phyloP scores from a whole-genome alignment of 2,329 filamentous ascomycete genomes.

The Trichophyton equinum region DNA sequence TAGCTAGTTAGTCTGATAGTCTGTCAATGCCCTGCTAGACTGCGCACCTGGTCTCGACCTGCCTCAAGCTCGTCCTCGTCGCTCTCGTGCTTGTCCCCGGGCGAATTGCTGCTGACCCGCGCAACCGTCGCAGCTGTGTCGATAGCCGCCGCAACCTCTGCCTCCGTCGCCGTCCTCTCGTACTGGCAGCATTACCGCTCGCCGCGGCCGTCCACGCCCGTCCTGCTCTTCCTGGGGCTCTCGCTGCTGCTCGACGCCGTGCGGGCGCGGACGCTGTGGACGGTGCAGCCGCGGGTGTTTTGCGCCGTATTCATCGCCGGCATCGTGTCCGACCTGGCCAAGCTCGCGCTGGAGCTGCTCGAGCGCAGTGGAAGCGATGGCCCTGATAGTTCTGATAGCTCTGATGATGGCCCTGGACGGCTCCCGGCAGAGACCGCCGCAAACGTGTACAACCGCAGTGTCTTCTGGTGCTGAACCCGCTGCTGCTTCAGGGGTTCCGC shows the following conservation, averaged over 20 bases:
- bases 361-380: neutral
- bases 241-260: neutral
- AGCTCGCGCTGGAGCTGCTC: neutral
- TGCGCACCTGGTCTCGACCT: neutral
- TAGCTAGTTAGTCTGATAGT: neutral
- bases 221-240: neutral
- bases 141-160: neutral
- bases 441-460: neutral
- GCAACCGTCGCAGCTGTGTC: neutral
- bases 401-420: neutral
- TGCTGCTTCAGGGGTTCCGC: neutral
- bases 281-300: neutral
- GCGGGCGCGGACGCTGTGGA: neutral
- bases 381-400: too few relatives aligned
- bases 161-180: neutral
- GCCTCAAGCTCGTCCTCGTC: neutral
- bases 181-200: neutral
- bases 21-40: neutral
- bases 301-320: neutral
- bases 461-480: neutral
- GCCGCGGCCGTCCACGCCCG: neutral
- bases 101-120: neutral
- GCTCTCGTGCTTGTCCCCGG: neutral
- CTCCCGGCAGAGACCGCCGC: neutral
- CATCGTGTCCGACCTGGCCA: neutral